Evolutionary conservation across 345 rosid genomes (phyloP), one percentile per base, ranked within the genome.

Genomic region (Cardamine chenopodiifolia): DNA sequence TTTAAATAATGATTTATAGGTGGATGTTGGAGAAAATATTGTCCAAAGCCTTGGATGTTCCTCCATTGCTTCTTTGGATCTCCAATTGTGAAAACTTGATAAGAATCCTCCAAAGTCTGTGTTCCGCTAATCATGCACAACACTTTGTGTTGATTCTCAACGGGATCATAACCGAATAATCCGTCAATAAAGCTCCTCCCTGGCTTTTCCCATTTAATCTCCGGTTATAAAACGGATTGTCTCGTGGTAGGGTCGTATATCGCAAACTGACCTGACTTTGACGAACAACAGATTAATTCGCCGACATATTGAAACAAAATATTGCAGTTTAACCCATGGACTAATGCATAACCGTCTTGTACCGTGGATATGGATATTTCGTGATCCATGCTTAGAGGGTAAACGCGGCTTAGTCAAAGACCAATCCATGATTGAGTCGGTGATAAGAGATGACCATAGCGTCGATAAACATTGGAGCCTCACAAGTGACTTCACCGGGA

Each of bases 1-100:
- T 75, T 50, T 68, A 40, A 62, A 61, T 31, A 75, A 53, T 42
- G 18, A 69, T 62, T 17, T 31, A 25, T 68, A 52, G 50, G 62
- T 42, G 32, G 49, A 32, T 52, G 48, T 54, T 75, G 74, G 57
- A 75, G 79, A 15, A 39, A 39, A 39, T 18, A 5, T 5, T 44
- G 37, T 44, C 53, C 68, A 26, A 63, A 9, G 13, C 25, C 26
- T 63, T 25, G 40, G 5, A 63, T 17, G 22, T 63, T 44, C 53
- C 53, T 62, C 67, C 39, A 44, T 42, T 17, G 39, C 26, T 26
- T 44, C 68, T 2, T 63, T 17, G 68, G 68, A 45, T 44, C 26
- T 44, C 54, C 26, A 19, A 63, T 44, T 44, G 68, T 44, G 50
- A 44, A 63, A 26, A 63, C 68, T 63, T 63, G 54, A 63, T 53